Evolutionary conservation across 2,329 filamentous ascomycete species (phyloP), one percentile per base, ranked within the genome.

Genomic region (Calonectria ilicicola): DNA sequence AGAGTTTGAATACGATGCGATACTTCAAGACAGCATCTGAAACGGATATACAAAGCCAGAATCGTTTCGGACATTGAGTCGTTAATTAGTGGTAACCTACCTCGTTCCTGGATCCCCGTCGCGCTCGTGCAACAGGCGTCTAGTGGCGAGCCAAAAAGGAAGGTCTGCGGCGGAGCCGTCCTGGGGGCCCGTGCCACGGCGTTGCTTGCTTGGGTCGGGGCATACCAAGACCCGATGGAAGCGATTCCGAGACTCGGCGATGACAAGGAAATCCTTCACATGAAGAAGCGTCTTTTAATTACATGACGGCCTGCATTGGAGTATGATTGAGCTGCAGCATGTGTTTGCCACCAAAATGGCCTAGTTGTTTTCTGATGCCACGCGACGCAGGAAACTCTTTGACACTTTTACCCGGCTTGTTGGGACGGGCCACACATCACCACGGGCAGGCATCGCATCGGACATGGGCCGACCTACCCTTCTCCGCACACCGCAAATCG

Each of bases 401-500:
- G 65, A 46, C 56, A 49, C 51, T 42, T 42, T 68, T 62, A 68
- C 5, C 60, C 60, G 60, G 67, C 38, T 58, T 53, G 29, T 56
- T 58, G 47, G 60, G 49, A 62, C 29, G 32, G 32, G 12, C 19
- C 49, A 29, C 51, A 35, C 29, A 35, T 15, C 53, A 58, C 17
- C 53, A 38, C 53, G 53, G 53, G 53, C 53, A 58, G 53, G 53
- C 53, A 58, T 26, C 49, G 51, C 38, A 53, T 70, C 51, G 63
- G 69, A 64, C 67, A 53, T 78, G 76, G 71, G 69, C 66, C 74
- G 76, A 79, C 70, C 63, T 56, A 51, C 29, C 68, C n/a, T 56
- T 67, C 70, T 51, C 67, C 70, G 72, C 75, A 77, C 75, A 74
- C 71, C 75, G 69, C 76, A 76, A 74, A 63, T 58, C 53, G 53